A percentile compares a stretch with the other conserved stretches of the same genome.
phyloP scores from a whole-genome alignment of 2,329 filamentous ascomycete genomes.

The Thielaviopsis ethacetica region DNA sequence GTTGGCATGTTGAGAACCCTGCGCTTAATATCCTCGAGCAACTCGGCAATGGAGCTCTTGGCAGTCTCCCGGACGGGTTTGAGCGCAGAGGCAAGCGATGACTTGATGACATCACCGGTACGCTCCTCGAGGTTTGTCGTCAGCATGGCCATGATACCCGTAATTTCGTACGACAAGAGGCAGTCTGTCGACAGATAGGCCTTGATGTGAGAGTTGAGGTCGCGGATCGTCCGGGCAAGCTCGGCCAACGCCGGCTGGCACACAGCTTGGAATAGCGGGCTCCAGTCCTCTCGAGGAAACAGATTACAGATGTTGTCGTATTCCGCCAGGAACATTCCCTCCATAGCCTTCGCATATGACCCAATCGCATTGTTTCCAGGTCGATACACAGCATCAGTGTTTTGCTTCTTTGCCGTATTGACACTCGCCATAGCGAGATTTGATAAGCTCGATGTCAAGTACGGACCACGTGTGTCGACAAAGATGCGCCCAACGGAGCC shows the following conservation, averaged over 20 bases:
- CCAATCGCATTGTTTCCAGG: conserved; percentile 82
- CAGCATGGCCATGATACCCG: conserved; percentile 70
- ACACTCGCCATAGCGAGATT: conserved; percentile 79
- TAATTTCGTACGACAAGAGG: conserved; percentile 87
- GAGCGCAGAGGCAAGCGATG: conserved; percentile 64
- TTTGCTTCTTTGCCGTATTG: conserved; percentile 67
- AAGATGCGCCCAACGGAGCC: conserved; percentile 69
- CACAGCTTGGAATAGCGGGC: conserved; percentile 59
- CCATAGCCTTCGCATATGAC: conserved; percentile 74
- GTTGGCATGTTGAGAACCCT: conserved; percentile 48
- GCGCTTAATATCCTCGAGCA: conserved; percentile 69
- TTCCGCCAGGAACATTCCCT: conserved; percentile 74
- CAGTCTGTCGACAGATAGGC: conserved; percentile 77
- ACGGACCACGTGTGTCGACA: conserved; percentile 70
- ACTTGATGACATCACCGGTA: conserved; percentile 66
- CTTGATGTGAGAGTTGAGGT: conserved; percentile 82
- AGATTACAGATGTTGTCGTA: conserved; percentile 81
- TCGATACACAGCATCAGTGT: conserved; percentile 68
- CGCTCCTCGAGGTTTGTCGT: conserved; percentile 65
- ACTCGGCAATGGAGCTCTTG: conserved; percentile 65
- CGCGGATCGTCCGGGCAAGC: conserved; percentile 69
- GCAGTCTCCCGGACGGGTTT: conserved; percentile 86
- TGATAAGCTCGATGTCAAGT: conserved; percentile 64
- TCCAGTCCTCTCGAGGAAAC: conserved; percentile 76
- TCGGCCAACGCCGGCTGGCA: conserved; percentile 65